A percentile compares a stretch with the other conserved stretches of the same genome.
phyloP scores from a whole-genome alignment of 2,329 filamentous ascomycete genomes.

The Meredithiella fracta region DNA sequence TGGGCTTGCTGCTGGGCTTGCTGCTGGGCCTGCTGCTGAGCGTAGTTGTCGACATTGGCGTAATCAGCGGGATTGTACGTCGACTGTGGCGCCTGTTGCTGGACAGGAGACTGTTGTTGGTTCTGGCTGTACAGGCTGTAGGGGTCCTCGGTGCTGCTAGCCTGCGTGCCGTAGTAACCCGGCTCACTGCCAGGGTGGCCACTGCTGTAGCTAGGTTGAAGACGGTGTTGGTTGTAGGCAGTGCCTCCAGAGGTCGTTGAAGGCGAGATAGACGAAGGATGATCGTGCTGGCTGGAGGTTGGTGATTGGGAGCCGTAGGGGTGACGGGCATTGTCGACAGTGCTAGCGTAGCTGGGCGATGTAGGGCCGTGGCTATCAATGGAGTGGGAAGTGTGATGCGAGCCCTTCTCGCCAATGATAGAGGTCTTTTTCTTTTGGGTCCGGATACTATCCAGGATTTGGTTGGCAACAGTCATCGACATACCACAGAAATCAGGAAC shows the following conservation, averaged over 20 bases:
- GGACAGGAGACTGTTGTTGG: constrained; percentile 22
- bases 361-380: constrained; percentile 29
- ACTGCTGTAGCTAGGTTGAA: constrained; percentile 21
- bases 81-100: constrained; percentile 28
- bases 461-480: constrained; percentile 93
- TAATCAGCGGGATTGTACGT: constrained; percentile 64
- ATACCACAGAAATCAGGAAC: constrained; percentile 98
- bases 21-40: constrained; percentile 22
- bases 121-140: constrained; percentile 19
- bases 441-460: constrained; percentile 76
- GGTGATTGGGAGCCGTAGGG: constrained; percentile 18
- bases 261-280: constrained; percentile 31
- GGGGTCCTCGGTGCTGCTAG: constrained; percentile 1
- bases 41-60: constrained; percentile 37
- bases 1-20: constrained; percentile 20
- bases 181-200: constrained; percentile 9
- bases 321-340: constrained; percentile 17
- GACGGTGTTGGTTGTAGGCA: constrained; percentile 26
- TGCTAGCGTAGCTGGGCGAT: constrained; percentile 22
- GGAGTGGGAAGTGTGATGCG: constrained; percentile 37
- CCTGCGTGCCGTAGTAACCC: constrained; percentile 1
- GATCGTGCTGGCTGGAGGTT: constrained; percentile 17
- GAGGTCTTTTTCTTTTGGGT: constrained; percentile 52
- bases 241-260: constrained; percentile 37
- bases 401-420: constrained; percentile 42